Conservation (phyloP, 139 green algal genomes). For the Chloropicon primus region DNA sequence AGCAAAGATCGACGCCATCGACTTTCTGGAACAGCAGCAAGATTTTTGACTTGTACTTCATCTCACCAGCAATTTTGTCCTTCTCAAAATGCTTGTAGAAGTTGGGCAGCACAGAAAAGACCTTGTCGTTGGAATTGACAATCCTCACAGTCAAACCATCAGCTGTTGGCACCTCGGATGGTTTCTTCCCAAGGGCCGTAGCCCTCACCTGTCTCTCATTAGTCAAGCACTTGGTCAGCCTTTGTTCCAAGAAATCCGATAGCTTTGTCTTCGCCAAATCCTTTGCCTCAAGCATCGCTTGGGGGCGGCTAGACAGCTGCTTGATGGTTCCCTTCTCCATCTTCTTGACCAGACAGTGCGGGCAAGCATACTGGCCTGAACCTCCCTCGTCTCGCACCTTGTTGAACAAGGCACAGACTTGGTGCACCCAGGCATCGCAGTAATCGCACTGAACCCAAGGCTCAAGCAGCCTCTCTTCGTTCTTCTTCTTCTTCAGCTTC, state of each 20-base stretch:
- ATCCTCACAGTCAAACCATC: conserved; percentile 77
- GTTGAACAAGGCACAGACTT: conserved; percentile 96
- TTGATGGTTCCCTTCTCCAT: conserved; percentile 21
- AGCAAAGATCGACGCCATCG: conserved; percentile 65
- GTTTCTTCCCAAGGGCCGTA: conserved; percentile 11
- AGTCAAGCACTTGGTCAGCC: conserved; percentile 18
- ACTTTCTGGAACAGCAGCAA: conserved; percentile 88
- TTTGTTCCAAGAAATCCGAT: conserved; percentile 46
- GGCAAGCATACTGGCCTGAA: conserved; percentile 79
- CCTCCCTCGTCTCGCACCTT: conserved; percentile 74
- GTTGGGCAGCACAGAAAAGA: conserved; percentile 62
- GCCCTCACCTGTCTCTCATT: conserved; percentile 13
- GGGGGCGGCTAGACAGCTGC: conserved; percentile 38
- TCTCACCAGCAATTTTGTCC: conserved; percentile 41
- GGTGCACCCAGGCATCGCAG: conserved; percentile 91
- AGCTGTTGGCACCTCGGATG: conserved; percentile 35
- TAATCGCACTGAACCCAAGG: conserved; percentile 91
- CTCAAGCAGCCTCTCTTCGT: conserved; percentile 70
- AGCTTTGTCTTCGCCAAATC: conserved; percentile 74
- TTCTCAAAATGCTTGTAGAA: conserved; percentile 60
- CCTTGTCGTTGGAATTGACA: conserved; percentile 69
- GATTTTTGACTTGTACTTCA: conserved; percentile 84
- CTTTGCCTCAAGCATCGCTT: conserved; percentile 73
- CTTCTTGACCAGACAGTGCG: conserved; percentile 61
- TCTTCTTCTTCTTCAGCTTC: conserved; percentile 73